Evolutionary conservation across 495 filamentous ascomycete genomes (phyloP), one percentile per base, ranked within the genome.

Genomic region (Podospora tetraspora): DNA sequence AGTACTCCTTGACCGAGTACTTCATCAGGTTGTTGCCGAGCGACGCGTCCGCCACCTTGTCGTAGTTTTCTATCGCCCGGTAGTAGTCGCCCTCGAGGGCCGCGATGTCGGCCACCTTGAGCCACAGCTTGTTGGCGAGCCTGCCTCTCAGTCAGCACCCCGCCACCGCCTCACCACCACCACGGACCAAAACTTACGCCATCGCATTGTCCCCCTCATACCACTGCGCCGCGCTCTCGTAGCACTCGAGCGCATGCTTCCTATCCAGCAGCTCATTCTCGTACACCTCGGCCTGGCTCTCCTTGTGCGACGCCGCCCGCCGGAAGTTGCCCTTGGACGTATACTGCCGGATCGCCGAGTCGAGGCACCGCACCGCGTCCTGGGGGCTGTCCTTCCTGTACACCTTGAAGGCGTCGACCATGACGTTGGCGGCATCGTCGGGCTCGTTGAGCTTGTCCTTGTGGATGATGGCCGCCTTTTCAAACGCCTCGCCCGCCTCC

Each of bases 1-100:
- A 90, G 80, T 97, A 96, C 63, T 96, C 91, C 78, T 97, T 97
- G 66, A 97, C 89, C 19, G 88, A 92, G 86, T 89, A 97, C 73
- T 88, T 92, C 92, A 96, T 93, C 69, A 93, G 76, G 73, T 91
- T 89, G 79, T 93, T 94, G 75, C 85, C 85, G 63, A 93, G 86
- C 7, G 87, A 88, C 56, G 84, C 80, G 30, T 85, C 85, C 34
- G 90, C 91, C 56, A 97, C 90, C 71, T 88, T 86, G 76, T 97
- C 94, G 78, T 89, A 97, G 73, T 88, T 81, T 68, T 90, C 85
- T 72, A 93, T 91, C 56, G 92, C 86, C 77, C 88, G 91, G 81
- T 86, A 86, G 80, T 94, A 97, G 73, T 96, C 90, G 60, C 79
- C 84, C 66, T 91, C 90, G 13, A 96, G 78, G 16, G 92, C 94